These are phyloP conservation scores for Aristolochia fimbriata DNA, from an alignment of 164 flowering plant species.

Conservation along the genomic window DNA sequence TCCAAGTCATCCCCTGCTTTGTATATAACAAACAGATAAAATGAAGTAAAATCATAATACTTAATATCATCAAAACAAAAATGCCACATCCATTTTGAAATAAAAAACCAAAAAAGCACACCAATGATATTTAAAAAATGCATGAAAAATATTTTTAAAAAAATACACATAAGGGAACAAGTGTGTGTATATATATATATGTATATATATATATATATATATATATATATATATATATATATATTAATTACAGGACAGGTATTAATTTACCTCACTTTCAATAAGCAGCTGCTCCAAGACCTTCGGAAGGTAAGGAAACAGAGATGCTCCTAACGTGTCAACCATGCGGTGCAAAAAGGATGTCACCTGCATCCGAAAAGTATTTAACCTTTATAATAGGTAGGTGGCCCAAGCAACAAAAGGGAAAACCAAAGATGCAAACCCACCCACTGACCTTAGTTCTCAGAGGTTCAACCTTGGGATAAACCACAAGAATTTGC, in stretches of 20 bases:
- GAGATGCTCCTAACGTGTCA: slow-evolving; percentile 78
- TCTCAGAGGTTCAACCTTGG: slow-evolving; percentile 69
- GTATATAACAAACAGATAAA: too few species aligned
- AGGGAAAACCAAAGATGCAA: background rate
- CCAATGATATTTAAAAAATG: background rate
- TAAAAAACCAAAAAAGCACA: background rate
- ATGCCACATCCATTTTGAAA: too few species aligned
- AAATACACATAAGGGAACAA: background rate
- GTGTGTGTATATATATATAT: too few species aligned
- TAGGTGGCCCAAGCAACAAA: too few species aligned
- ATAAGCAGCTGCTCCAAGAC: slow-evolving; percentile 83
- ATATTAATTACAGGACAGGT: background rate
- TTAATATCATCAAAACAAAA: background rate
- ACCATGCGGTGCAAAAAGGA: slow-evolving; percentile 99
- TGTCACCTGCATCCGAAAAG: slow-evolving; percentile 47
- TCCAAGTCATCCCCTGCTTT: too few species aligned
- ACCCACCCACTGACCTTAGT: slow-evolving; percentile 45
- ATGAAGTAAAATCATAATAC: background rate
- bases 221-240: too few species aligned
- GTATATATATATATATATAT: too few species aligned
- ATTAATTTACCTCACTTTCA: slow-evolving; percentile 64
- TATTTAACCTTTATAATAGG: background rate
- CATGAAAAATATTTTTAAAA: background rate
- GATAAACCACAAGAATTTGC: slow-evolving; percentile 75
- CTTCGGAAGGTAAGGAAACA: slow-evolving; percentile 87